Evolutionary conservation across 23 red algal genomes (phyloP), one percentile per base, ranked within the genome.

Genomic region (Gracilariopsis chorda): DNA sequence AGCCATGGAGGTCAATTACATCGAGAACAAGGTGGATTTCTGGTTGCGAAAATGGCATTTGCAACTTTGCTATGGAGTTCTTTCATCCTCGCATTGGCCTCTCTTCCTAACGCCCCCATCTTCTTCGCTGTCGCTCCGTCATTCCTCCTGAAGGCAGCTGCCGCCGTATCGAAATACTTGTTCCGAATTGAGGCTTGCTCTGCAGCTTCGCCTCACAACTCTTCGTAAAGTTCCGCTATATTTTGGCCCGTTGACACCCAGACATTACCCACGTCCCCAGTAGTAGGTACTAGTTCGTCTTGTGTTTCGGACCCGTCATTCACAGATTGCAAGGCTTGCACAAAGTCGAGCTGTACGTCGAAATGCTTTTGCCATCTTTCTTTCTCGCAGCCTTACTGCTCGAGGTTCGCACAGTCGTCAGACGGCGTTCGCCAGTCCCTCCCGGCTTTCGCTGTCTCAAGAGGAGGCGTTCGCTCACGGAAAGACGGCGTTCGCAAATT

Each of bases 51-150:
- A 69, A 91, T 80, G 23, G 77, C 74, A 52, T 91, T 57, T 17
- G 88, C 88, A 27, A 75, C 88, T 42, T 91, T 57, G 32, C 74
- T 25, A 44, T 91, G 88, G 4, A 91, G 62, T 32, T 80, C 75
- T 62, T 91, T 91, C 88, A 91, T 91, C 42, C 74, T 80, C 29
- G 80, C 88, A 55, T 82, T 82, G 0, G 88, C 88, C 88, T 91
- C 88, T 57, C 88, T 61, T 21, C 88, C 88, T 45, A 91, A 59
- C 3, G 75, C 77, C 29, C 88, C 77, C 56, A 91, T 48, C 20
- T 65, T 71, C 72, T 80, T 82, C 37, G 88, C 88, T 8, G 74
- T 82, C 20, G 75, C 88, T 39, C 88, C 88, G 46, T 82, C 75
- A 42, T 75, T 75, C 33, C 63, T 79, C 48, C 72, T 91, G 48